Evolutionary conservation across 2,329 filamentous ascomycete genomes (phyloP).

Genomic region (Penicillium sp.): DNA sequence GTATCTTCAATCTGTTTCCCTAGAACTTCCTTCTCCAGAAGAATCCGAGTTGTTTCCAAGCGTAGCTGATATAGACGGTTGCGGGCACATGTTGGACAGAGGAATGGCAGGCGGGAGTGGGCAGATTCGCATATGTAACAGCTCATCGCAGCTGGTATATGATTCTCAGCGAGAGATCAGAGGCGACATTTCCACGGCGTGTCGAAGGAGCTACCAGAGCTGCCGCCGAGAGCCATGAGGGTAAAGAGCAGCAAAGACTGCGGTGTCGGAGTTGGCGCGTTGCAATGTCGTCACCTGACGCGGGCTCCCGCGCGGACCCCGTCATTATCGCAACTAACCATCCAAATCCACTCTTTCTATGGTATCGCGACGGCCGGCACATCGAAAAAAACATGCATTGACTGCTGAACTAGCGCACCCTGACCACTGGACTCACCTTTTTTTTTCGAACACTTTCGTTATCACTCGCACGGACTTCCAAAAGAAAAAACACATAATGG

Average conservation of each 20-base stretch:
- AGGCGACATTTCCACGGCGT: constrained; percentile 30
- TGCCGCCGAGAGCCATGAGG: constrained; percentile 20
- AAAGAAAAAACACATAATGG: not conserved
- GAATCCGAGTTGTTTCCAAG: constrained; percentile 61
- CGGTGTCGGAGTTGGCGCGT: constrained; percentile 13
- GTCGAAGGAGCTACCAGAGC: constrained; percentile 24
- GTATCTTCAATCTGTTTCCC: constrained; percentile 49
- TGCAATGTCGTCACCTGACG: constrained; percentile 31
- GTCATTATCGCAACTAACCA: not conserved
- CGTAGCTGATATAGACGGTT: constrained; percentile 70
- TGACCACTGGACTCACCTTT: too few relatives aligned
- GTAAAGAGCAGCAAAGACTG: not conserved
- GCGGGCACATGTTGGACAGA: constrained; percentile 72
- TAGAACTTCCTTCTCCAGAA: constrained; percentile 65
- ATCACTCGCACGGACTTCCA: not conserved
- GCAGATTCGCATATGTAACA: constrained; percentile 68
- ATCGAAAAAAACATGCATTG: too few relatives aligned
- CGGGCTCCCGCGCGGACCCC: not conserved
- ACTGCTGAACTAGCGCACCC: not conserved
- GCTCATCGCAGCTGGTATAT: constrained; percentile 57
- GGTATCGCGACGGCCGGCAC: too few relatives aligned
- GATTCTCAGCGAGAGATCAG: constrained; percentile 16
- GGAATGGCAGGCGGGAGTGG: constrained; percentile 64
- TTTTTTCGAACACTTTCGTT: too few relatives aligned
- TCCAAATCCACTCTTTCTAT: too few relatives aligned